Evolutionary conservation across 305 asterid species (phyloP).

Genomic region (Salvia sclarea): DNA sequence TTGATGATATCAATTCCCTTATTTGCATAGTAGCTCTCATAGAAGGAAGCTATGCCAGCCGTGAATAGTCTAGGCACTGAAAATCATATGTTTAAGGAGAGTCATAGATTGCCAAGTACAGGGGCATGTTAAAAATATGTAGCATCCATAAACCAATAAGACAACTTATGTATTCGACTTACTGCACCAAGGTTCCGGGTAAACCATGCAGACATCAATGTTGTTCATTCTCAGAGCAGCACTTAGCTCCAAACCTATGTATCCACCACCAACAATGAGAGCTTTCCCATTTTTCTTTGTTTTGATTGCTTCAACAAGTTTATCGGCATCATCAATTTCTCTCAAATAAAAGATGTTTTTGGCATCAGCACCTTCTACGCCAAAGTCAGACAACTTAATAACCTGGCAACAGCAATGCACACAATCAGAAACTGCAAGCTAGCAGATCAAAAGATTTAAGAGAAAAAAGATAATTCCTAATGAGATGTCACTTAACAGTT

Average conservation of each 20-base stretch:
- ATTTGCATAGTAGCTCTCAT: constrained; percentile 74
- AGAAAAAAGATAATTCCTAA: constrained; percentile 1
- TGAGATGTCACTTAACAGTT: constrained; percentile 52
- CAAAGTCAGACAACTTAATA: constrained; percentile 74
- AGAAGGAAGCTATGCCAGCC: constrained; percentile 80
- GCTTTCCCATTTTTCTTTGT: constrained; percentile 82
- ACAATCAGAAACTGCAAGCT: constrained; percentile 24
- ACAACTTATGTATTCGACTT: constrained; percentile 44
- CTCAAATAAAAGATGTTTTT: constrained; percentile 90
- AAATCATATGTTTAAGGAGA: constrained; percentile 23
- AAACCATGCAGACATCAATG: constrained; percentile 86
- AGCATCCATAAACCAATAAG: background rate
- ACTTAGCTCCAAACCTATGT: constrained; percentile 96
- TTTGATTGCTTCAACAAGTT: constrained; percentile 86
- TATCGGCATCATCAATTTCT: constrained; percentile 86
- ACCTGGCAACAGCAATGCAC: constrained; percentile 51
- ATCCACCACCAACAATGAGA: constrained; percentile 94
- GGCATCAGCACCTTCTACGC: constrained; percentile 86
- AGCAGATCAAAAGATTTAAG: background rate
- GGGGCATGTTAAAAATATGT: constrained; percentile 4
- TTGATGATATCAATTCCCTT: constrained; percentile 84
- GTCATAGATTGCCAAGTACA: constrained; percentile 15
- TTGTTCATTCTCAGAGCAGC: constrained; percentile 82
- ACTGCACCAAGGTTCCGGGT: constrained; percentile 99
- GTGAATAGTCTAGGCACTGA: constrained; percentile 98